Percentiles rank a stretch among this genome's conserved stretches.
Evolutionary conservation across 805 yeast species (phyloP).

Genomic region (Clavispora asparagi): DNA sequence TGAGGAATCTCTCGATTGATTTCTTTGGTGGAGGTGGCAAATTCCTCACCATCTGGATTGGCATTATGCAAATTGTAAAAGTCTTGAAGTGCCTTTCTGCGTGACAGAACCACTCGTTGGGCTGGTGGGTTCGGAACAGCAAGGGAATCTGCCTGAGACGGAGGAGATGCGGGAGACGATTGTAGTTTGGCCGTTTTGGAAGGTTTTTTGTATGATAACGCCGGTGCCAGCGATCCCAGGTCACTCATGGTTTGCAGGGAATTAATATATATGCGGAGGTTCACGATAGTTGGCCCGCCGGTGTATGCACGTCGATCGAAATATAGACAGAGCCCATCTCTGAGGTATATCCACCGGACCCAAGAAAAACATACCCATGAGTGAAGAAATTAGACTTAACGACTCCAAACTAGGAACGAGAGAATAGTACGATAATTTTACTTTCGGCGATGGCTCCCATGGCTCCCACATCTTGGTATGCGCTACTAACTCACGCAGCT

Average conservation of each 20-base stretch:
- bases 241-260: not conserved
- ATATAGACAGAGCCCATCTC: not conserved
- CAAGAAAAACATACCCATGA: not conserved
- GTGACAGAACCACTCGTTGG: constrained; percentile 31
- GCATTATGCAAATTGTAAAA: constrained; percentile 28
- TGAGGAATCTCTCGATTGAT: not conserved
- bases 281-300: not conserved
- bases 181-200: not conserved
- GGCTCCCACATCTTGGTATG: not conserved
- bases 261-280: not conserved
- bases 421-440: constrained; percentile 50
- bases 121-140: not conserved
- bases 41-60: not conserved
- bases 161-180: not conserved
- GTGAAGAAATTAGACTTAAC: constrained; percentile 45
- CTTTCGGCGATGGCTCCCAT: too few species aligned
- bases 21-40: not conserved
- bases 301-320: not conserved
- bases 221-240: constrained; percentile 10
- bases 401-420: constrained; percentile 83
- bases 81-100: constrained; percentile 39
- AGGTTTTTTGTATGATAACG: constrained; percentile 28
- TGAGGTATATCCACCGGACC: not conserved
- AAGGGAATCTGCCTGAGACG: not conserved
- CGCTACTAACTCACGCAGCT: constrained; percentile 36